Percentiles rank a stretch among this genome's conserved stretches.
phyloP scores from a whole-genome alignment of 116 monocot genomes.

The Zostera marina region DNA sequence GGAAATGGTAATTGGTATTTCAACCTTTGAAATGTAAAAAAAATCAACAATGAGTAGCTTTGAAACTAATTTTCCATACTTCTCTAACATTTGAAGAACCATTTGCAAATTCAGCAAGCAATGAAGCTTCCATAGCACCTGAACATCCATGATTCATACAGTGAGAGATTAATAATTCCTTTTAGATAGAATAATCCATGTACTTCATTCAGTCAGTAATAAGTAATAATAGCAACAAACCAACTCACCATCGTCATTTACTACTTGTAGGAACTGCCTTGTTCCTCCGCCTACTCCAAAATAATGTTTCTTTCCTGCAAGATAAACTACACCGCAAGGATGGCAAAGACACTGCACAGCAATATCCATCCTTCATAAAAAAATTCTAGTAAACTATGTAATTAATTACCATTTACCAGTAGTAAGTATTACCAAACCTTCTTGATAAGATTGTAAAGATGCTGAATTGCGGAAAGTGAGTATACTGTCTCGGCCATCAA shows the following conservation, averaged over 20 bases:
- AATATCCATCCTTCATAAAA: background rate
- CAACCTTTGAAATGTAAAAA: no score
- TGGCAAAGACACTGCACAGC: slow-evolving; percentile 33
- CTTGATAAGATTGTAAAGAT: slow-evolving; percentile 68
- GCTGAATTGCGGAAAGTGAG: slow-evolving; percentile 34
- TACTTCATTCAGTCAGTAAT: no score
- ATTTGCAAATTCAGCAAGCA: slow-evolving; percentile 77
- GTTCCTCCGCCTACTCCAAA: slow-evolving; percentile 99
- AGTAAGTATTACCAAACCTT: slow-evolving; percentile 27
- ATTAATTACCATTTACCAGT: no score
- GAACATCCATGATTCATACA: background rate
- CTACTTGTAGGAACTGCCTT: slow-evolving; percentile 55
- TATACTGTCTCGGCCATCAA: slow-evolving; percentile 96
- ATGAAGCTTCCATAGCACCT: slow-evolving; percentile 45
- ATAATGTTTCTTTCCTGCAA: slow-evolving; percentile 97
- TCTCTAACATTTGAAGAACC: slow-evolving; percentile 96
- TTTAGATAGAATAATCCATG: background rate
- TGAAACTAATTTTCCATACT: slow-evolving; percentile 73
- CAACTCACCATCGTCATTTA: slow-evolving; percentile 73
- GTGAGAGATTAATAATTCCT: background rate
- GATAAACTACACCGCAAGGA: slow-evolving; percentile 53
- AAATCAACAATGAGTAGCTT: slow-evolving; percentile 1
- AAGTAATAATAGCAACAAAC: background rate
- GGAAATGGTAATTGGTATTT: no score
- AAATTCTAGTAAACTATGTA: no score